phyloP scores from a whole-genome alignment of 257 asterid genomes.

The Solanum commersonii region DNA sequence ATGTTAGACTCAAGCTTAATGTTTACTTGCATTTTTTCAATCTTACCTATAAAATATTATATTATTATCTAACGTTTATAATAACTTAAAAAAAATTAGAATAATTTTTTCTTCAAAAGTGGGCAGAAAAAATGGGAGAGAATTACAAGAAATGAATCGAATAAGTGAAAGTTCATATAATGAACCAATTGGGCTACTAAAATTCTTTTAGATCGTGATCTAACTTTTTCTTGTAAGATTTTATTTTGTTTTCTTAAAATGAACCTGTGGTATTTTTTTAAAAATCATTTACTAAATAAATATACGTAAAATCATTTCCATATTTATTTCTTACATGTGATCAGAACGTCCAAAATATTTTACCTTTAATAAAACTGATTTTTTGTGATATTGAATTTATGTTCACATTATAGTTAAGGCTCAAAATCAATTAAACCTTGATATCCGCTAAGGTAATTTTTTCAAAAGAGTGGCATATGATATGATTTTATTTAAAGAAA shows the following conservation, averaged over 20 bases:
- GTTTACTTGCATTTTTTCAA: neutral
- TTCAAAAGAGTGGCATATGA: neutral
- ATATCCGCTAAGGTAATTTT: neutral
- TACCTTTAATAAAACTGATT: neutral
- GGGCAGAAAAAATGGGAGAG: neutral
- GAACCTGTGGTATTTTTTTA: neutral
- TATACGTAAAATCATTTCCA: neutral
- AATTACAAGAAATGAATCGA: neutral
- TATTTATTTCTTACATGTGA: neutral
- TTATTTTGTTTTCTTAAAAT: neutral
- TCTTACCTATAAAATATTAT: neutral
- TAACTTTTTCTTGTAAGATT: neutral
- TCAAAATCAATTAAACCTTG: neutral
- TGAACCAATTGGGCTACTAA: rapidly evolving
- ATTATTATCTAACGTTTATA: neutral
- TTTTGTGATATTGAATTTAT: neutral
- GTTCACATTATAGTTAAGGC: neutral
- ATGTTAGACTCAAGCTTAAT: too few species aligned
- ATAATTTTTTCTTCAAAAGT: neutral
- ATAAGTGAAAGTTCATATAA: neutral
- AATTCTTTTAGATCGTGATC: neutral
- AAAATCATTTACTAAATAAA: neutral
- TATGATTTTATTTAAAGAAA: neutral
- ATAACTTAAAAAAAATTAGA: neutral
- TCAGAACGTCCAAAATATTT: neutral